phyloP scores from a whole-genome alignment of 78 protist species.

The Guillardia theta region DNA sequence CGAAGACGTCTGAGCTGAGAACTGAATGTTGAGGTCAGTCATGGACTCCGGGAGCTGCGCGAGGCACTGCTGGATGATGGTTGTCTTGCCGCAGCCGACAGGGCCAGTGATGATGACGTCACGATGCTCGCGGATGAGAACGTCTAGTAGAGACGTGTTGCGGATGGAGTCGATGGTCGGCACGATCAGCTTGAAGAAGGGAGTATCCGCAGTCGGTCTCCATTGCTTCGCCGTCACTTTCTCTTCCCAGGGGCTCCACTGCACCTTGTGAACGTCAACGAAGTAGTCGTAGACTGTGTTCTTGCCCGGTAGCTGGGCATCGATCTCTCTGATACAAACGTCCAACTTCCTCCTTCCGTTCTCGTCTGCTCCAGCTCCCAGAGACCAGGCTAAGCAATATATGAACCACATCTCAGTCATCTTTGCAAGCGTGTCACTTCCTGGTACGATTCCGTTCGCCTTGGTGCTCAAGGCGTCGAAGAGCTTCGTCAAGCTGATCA shows the following conservation, averaged over 20 bases:
- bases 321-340: constrained; percentile 67
- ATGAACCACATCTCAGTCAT: constrained; percentile 36
- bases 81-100: constrained; percentile 83
- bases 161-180: constrained; percentile 86
- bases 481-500: constrained; percentile 31
- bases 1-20: constrained; percentile 69
- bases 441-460: constrained; percentile 62
- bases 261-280: constrained; percentile 53
- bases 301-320: constrained; percentile 65
- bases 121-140: constrained; percentile 3
- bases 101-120: constrained; percentile 69
- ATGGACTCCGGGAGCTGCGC: background rate
- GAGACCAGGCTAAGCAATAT: constrained; percentile 72
- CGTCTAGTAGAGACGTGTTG: constrained; percentile 39
- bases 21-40: constrained; percentile 14
- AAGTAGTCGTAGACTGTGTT: constrained; percentile 74
- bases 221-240: background rate
- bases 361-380: constrained; percentile 70
- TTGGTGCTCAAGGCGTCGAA: constrained; percentile 18
- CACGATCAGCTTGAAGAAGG: constrained; percentile 72
- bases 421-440: background rate
- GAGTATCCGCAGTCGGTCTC: constrained; percentile 40
- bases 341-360: constrained; percentile 65
- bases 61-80: constrained; percentile 41
- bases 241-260: constrained; percentile 76